Percentiles rank a stretch among this genome's conserved stretches.
Evolutionary conservation across 345 rosid genomes (phyloP).

Genomic region (Camelina sativa): DNA sequence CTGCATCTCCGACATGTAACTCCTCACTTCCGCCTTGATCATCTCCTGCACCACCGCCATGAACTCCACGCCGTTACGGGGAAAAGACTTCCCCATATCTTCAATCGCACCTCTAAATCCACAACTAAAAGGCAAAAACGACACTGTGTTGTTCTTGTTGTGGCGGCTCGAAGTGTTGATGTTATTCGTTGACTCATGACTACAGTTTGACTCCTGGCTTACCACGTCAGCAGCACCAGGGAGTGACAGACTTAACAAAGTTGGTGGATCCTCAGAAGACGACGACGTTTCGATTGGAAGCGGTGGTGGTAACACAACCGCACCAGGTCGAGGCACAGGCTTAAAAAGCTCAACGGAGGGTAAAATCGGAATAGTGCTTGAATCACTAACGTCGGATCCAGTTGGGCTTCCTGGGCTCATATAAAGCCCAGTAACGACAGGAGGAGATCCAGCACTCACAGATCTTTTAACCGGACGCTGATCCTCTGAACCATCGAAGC

Average conservation of each 20-base stretch:
- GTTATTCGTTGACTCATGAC: slow-evolving; percentile 45
- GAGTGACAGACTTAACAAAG: slow-evolving; percentile 68
- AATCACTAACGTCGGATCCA: slow-evolving; percentile 75
- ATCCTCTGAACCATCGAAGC: slow-evolving; percentile 42
- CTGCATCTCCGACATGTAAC: slow-evolving; percentile 68
- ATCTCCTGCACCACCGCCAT: slow-evolving; percentile 85
- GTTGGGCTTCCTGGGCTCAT: slow-evolving; percentile 76
- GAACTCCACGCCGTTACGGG: slow-evolving; percentile 51
- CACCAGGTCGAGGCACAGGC: slow-evolving; percentile 62
- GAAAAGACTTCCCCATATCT: slow-evolving; percentile 30
- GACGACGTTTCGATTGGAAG: slow-evolving; percentile 49
- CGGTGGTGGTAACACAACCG: slow-evolving; percentile 42
- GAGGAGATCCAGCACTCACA: slow-evolving; percentile 59
- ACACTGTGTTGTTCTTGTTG: slow-evolving; percentile 10
- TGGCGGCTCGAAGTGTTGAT: background rate
- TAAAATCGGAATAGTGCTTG: slow-evolving; percentile 51
- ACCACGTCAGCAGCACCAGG: slow-evolving; percentile 55
- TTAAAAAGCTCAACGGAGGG: slow-evolving; percentile 49
- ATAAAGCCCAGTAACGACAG: slow-evolving; percentile 55
- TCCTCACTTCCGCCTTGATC: slow-evolving; percentile 83
- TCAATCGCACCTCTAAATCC: slow-evolving; percentile 23
- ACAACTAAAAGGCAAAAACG: slow-evolving; percentile 23
- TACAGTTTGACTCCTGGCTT: slow-evolving; percentile 53
- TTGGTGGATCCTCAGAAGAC: slow-evolving; percentile 56
- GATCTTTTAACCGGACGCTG: slow-evolving; percentile 72